These are phyloP conservation scores for Hawksworthiomyces lignivorus DNA, from an alignment of 2,329 filamentous ascomycete species.

Conservation along the genomic window DNA sequence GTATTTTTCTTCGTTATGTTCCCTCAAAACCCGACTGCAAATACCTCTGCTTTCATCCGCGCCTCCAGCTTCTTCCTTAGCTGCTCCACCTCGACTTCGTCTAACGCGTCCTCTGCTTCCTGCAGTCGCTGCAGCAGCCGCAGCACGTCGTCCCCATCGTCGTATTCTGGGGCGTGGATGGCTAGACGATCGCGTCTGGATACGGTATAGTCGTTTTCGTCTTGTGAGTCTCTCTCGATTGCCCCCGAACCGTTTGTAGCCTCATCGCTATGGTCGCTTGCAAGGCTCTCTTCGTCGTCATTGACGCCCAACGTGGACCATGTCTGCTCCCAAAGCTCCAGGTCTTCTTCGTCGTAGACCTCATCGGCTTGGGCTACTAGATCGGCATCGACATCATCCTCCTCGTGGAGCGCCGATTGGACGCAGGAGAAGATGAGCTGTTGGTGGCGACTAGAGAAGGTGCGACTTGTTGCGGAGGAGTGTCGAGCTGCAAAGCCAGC, in stretches of 20 bases:
- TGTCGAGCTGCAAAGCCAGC: too few relatives aligned
- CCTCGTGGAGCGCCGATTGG: slow-evolving; percentile 12
- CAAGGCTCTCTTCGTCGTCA: not conserved
- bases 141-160: slow-evolving; percentile 8
- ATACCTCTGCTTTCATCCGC: slow-evolving; percentile 6
- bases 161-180: slow-evolving; percentile 7
- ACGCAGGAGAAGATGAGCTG: slow-evolving; percentile 13
- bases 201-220: not conserved
- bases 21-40: slow-evolving; percentile 5
- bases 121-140: slow-evolving; percentile 4
- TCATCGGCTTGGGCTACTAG: slow-evolving; percentile 12
- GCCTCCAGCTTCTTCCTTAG: slow-evolving; percentile 1
- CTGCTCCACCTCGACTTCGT: not conserved
- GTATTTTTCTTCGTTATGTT: too few relatives aligned
- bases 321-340: slow-evolving; percentile 12
- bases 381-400: slow-evolving; percentile 12
- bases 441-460: slow-evolving; percentile 8
- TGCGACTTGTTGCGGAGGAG: not conserved
- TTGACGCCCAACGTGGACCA: too few relatives aligned
- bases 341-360: slow-evolving; percentile 7
- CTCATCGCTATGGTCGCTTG: not conserved
- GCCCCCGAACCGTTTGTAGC: not conserved
- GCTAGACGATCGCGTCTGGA: too few relatives aligned
- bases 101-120: not conserved
- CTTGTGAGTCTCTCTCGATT: not conserved